These are phyloP conservation scores for Physaria fendleri DNA, from an alignment of 345 rosid genomes.

Conservation along the genomic window DNA sequence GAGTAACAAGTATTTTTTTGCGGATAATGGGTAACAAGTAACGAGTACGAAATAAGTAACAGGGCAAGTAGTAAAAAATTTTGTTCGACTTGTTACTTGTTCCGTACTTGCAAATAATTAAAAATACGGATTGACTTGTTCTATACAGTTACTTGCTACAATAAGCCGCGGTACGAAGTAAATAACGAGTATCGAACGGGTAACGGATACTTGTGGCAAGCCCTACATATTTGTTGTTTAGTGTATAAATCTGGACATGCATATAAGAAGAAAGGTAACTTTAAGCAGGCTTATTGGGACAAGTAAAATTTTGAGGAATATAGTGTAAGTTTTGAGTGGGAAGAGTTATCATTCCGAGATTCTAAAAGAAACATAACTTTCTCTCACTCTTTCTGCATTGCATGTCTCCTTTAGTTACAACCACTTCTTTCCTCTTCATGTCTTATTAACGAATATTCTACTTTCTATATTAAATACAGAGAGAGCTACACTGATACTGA, in stretches of 20 bases:
- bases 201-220: no score
- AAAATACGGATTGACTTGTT: no score
- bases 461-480: conserved; percentile 6
- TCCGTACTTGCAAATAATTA: no score
- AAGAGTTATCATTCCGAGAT: conserved; percentile 30
- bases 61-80: no score
- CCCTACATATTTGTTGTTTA: background rate
- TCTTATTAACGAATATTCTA: conserved; percentile 28
- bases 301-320: conserved; percentile 25
- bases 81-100: no score
- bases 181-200: no score
- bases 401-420: conserved; percentile 29
- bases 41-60: no score
- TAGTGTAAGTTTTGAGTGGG: conserved; percentile 30
- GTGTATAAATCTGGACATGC: conserved; percentile 24
- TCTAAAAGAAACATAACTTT: conserved; percentile 27
- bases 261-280: conserved; percentile 26
- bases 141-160: no score
- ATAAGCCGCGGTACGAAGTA: no score
- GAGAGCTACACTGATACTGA: conserved; percentile 4
- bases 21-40: no score
- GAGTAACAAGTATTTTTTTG: no score
- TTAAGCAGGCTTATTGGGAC: conserved; percentile 36
- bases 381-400: conserved; percentile 35
- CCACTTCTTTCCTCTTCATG: conserved; percentile 28